Evolutionary conservation across 768 basidiomycete species (phyloP).

Genomic region (Agrocybe chaxingu): DNA sequence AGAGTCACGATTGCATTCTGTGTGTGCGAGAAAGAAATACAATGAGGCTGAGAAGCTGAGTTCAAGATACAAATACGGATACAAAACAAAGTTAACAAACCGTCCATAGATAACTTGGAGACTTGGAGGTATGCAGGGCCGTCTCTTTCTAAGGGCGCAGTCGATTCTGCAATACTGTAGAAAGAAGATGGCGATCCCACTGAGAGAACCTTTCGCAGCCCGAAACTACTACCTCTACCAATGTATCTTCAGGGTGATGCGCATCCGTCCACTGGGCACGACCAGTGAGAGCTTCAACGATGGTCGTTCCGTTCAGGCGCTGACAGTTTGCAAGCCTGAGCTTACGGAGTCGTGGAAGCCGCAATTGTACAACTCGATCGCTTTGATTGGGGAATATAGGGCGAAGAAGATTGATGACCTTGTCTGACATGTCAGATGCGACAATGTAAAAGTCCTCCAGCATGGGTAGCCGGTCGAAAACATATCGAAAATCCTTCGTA

Average conservation of each 20-base stretch:
- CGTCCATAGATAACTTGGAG: no score
- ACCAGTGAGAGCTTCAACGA: constrained; percentile 48
- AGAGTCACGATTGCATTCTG: no score
- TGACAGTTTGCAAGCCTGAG: constrained; percentile 63
- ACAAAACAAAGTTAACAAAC: no score
- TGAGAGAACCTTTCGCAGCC: constrained; percentile 34
- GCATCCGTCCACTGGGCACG: constrained; percentile 42
- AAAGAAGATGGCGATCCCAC: constrained; percentile 26
- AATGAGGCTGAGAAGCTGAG: no score
- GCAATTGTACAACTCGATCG: constrained; percentile 27
- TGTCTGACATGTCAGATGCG: constrained; percentile 80
- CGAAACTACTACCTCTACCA: constrained; percentile 33
- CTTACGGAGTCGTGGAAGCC: constrained; percentile 51
- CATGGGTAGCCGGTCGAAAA: constrained; percentile 51
- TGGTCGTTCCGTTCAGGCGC: constrained; percentile 52
- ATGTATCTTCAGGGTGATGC: constrained; percentile 18
- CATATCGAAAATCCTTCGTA: constrained; percentile 74
- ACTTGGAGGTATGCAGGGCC: no score
- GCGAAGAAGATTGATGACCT: constrained; percentile 57
- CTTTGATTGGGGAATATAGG: constrained; percentile 27
- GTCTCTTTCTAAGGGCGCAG: constrained; percentile 15
- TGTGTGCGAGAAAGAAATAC: no score
- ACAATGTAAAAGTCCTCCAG: constrained; percentile 70
- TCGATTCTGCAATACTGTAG: constrained; percentile 23
- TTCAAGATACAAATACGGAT: no score